A percentile compares a stretch with the other conserved stretches of the same genome.
phyloP scores from a whole-genome alignment of 495 filamentous ascomycete species.

The Penicillium cataractarum region DNA sequence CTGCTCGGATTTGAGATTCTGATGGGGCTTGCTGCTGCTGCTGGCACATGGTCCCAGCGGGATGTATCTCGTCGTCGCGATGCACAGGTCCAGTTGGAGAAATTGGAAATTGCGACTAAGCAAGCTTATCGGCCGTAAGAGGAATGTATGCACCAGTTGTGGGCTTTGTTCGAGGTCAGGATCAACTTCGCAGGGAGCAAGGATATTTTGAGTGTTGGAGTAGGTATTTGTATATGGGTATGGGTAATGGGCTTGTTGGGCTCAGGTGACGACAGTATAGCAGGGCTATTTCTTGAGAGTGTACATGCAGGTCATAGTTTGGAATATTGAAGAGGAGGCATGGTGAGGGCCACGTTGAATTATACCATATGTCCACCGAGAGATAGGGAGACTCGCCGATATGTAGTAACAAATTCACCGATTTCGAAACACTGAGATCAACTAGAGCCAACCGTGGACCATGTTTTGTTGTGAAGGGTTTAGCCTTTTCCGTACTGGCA shows the following conservation, averaged over 20 bases:
- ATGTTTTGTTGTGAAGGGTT: not conserved
- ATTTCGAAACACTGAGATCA: not conserved
- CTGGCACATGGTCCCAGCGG: conserved; percentile 45
- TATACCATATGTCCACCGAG: not conserved
- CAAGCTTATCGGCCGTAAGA: conserved; percentile 16
- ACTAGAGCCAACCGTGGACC: not conserved
- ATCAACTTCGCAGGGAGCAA: not conserved
- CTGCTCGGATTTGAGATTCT: conserved; percentile 49
- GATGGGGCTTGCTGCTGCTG: conserved; percentile 43
- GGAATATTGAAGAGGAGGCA: not conserved
- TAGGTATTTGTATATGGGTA: not conserved
- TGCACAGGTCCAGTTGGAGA: conserved; percentile 33
- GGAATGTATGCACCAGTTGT: no score
- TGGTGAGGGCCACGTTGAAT: not conserved
- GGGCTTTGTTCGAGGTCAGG: conserved; percentile 6
- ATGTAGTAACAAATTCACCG: not conserved
- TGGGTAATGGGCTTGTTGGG: not conserved
- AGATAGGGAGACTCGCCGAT: not conserved
- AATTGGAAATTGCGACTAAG: conserved; percentile 38
- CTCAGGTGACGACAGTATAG: not conserved
- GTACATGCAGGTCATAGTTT: conserved; percentile 4
- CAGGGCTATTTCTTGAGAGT: not conserved
- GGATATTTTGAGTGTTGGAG: no score
- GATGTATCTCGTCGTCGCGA: conserved; percentile 40
- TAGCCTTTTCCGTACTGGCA: conserved; percentile 9